A percentile compares a stretch with the other conserved stretches of the same genome.
Conservation (phyloP, 2,329 filamentous ascomycete genomes). For the Sarocladium strictum region DNA sequence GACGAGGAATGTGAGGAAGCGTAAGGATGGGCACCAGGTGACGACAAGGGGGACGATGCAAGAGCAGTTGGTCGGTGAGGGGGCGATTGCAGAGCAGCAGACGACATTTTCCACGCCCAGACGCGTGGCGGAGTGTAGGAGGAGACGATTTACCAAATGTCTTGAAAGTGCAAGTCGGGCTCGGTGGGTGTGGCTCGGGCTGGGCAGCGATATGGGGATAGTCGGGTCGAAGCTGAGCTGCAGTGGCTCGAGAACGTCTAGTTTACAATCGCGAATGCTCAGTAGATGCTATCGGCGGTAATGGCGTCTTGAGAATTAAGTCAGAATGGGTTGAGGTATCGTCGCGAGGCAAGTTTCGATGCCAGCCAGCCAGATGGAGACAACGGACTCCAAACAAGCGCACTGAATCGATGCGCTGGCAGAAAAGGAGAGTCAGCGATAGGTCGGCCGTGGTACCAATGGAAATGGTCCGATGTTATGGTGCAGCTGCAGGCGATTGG, state of each 20-base stretch:
- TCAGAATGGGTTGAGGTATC: background rate
- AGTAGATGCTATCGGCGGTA: background rate
- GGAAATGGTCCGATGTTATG: background rate
- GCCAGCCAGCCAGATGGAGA: background rate
- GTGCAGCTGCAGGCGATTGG: constrained; percentile 8
- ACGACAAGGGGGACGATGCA: constrained; percentile 42
- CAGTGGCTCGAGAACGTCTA: background rate
- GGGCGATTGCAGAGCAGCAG: constrained; percentile 56
- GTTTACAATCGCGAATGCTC: background rate
- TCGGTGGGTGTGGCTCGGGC: background rate
- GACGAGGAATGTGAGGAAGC: constrained; percentile 45
- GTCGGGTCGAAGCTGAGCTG: background rate
- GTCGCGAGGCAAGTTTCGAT: background rate
- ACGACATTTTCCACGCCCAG: constrained; percentile 33
- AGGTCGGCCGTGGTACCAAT: background rate
- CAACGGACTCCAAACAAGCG: background rate
- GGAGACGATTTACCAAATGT: background rate
- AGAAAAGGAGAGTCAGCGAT: background rate
- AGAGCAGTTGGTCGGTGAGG: constrained; percentile 48
- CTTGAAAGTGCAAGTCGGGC: background rate
- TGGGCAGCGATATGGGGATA: background rate
- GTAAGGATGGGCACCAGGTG: constrained; percentile 46
- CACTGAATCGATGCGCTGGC: constrained; percentile 7
- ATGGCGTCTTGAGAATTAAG: background rate
- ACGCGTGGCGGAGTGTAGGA: constrained; percentile 16